These are phyloP conservation scores for Apiospora pterosperma DNA, from an alignment of 2,329 filamentous ascomycete genomes.

Conservation along the genomic window DNA sequence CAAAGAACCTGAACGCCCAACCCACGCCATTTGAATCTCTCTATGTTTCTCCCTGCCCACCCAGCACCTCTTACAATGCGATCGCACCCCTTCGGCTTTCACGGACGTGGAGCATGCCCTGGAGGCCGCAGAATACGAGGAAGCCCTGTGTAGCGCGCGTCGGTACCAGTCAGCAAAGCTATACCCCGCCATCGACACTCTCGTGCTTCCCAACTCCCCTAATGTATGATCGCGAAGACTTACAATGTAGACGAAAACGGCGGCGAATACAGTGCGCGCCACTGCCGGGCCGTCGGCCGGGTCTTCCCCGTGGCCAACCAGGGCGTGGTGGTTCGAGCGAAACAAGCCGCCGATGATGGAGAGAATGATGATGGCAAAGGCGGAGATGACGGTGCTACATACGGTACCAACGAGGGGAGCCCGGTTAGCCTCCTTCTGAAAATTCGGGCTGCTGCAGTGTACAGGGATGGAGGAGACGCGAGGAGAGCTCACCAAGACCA, in stretches of 20 bases:
- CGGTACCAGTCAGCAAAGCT: neutral
- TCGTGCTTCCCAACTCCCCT: neutral
- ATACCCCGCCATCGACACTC: neutral
- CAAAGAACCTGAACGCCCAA: slow-evolving; percentile 6
- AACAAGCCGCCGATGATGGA: slow-evolving; percentile 68
- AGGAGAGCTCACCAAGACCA: slow-evolving; percentile 79
- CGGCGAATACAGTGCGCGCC: slow-evolving; percentile 80
- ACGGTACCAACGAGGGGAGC: no score
- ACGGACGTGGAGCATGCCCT: slow-evolving; percentile 81
- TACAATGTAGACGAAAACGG: slow-evolving; percentile 87
- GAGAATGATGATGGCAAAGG: slow-evolving; percentile 64
- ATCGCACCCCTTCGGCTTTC: slow-evolving; percentile 83
- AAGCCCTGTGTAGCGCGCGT: slow-evolving; percentile 62
- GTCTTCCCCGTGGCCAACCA: slow-evolving; percentile 72
- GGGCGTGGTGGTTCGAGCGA: slow-evolving; percentile 74
- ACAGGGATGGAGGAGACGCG: slow-evolving; percentile 2
- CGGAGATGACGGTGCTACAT: slow-evolving; percentile 67
- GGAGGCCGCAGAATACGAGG: slow-evolving; percentile 85
- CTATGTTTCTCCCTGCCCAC: neutral
- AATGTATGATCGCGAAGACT: slow-evolving; percentile 31
- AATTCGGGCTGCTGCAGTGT: neutral
- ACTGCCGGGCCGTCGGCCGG: slow-evolving; percentile 71
- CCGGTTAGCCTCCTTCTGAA: neutral
- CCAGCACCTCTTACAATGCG: slow-evolving; percentile 55
- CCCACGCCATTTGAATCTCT: neutral